Evolutionary conservation across 2,329 filamentous ascomycete species (phyloP), one percentile per base, ranked within the genome.

Genomic region (Microcyclospora pomicola): DNA sequence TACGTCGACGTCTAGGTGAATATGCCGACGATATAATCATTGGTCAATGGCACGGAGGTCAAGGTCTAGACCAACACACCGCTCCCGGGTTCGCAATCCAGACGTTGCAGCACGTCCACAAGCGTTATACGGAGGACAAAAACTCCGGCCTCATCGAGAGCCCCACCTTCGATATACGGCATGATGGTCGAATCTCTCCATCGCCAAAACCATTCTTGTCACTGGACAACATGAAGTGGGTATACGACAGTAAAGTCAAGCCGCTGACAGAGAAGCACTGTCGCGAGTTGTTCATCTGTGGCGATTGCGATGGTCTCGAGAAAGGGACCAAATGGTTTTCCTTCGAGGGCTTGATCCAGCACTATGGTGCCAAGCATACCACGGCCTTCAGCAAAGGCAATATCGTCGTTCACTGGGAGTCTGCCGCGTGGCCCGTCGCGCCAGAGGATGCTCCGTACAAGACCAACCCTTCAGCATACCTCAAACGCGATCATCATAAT

Each of bases 171-270:
- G 7, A 24, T 7, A 24, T 7, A 24, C 32, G 35, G 33, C 12
- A 32, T 39, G 10, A 44, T 32, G 34, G 40, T 40, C 34, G 28
- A 35, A 33, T 24, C 11, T 33, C 38, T 27, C 48, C 51, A 13
- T 35, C 39, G 9, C 36, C 40, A 30, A 43, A 47, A 10, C 51
- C 54, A 15, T 56, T 54, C 40, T 64, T 88, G 37, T 81, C 78
- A 1, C 61, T 91, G 47, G 82, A 88, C 53, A 85, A 87, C 52
- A 86, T 91, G 82, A 87, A 82, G 58, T 88, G 80, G 75, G 65
- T 87, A 24, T 87, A 82, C 55, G 82, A 87, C 51, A 73, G 73
- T 47, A 86, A 84, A 55, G 69, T 91, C 53, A 82, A 77, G 51
- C 74, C 75, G 15, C 61, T 75, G 38, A 83, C 79, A 2, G 78